Percentiles rank a stretch among this genome's conserved stretches.
phyloP scores from a whole-genome alignment of 306 rosid species.

The Leucaena leucocephala region DNA sequence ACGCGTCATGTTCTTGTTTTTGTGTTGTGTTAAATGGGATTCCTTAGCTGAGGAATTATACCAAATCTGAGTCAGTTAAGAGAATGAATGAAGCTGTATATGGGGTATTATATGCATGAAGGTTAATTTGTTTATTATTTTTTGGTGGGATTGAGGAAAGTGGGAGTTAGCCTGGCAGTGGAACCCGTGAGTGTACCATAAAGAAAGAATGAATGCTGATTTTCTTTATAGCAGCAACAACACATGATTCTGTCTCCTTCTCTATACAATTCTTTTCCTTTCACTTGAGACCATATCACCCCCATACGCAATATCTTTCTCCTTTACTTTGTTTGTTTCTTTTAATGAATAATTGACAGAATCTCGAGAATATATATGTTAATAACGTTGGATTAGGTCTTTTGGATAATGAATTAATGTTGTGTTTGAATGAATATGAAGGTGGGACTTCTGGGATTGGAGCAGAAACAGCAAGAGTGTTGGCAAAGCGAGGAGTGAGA shows the following conservation, averaged over 20 bases:
- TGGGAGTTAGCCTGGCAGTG: neutral
- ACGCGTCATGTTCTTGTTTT: no score
- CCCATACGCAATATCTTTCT: slow-evolving; percentile 8
- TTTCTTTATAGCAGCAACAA: slow-evolving; percentile 48
- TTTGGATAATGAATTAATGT: no score
- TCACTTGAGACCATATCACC: slow-evolving; percentile 23
- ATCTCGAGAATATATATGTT: neutral
- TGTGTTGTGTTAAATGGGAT: no score
- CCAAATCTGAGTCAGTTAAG: no score
- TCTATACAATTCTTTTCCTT: neutral
- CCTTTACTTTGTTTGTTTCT: neutral
- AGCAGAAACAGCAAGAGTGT: slow-evolving; percentile 88
- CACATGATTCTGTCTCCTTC: slow-evolving; percentile 50
- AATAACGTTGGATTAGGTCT: neutral
- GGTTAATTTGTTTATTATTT: neutral
- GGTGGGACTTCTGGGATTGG: slow-evolving; percentile 93
- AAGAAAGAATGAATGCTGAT: slow-evolving; percentile 24
- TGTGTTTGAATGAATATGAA: no score
- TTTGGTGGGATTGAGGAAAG: neutral
- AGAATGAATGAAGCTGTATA: neutral
- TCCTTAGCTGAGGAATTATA: no score
- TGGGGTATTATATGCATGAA: neutral
- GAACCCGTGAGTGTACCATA: slow-evolving; percentile 22
- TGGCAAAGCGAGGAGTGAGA: slow-evolving; percentile 94
- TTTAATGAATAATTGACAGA: neutral